Conservation (phyloP, 108 stramenopile species). For the Cylindrotheca closterium region DNA sequence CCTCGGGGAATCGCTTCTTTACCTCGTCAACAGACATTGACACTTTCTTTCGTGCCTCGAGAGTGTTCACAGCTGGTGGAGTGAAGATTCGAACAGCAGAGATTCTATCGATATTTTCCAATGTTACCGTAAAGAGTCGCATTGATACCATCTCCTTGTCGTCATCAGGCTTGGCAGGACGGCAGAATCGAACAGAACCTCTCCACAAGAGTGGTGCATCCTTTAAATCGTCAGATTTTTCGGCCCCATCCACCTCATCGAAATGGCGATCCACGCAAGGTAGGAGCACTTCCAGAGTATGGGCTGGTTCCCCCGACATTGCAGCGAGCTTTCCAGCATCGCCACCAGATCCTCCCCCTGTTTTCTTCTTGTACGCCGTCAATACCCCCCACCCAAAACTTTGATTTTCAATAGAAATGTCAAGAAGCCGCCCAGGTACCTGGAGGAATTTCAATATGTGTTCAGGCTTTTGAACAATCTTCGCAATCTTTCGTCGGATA, state of each 20-base stretch:
- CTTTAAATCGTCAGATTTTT: slow-evolving; percentile 60
- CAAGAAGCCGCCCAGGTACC: slow-evolving; percentile 78
- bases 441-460: slow-evolving; percentile 92
- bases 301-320: slow-evolving; percentile 49
- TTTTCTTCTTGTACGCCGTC: slow-evolving; percentile 64
- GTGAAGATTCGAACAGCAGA: slow-evolving; percentile 83
- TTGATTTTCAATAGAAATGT: slow-evolving; percentile 74
- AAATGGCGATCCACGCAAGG: slow-evolving; percentile 77
- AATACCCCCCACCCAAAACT: slow-evolving; percentile 92
- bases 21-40: slow-evolving; percentile 78
- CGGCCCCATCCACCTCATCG: slow-evolving; percentile 50
- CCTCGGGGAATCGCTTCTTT: slow-evolving; percentile 74
- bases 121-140: slow-evolving; percentile 77
- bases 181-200: slow-evolving; percentile 61
- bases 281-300: slow-evolving; percentile 81
- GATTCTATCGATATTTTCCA: slow-evolving; percentile 75
- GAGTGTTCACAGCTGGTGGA: slow-evolving; percentile 62
- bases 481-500: slow-evolving; percentile 70
- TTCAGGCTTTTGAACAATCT: slow-evolving; percentile 84
- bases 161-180: slow-evolving; percentile 41
- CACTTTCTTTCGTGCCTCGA: slow-evolving; percentile 63
- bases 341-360: slow-evolving; percentile 66
- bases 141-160: slow-evolving; percentile 59
- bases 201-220: slow-evolving; percentile 74
- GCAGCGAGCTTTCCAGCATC: slow-evolving; percentile 63